Evolutionary conservation across 2,329 filamentous ascomycete genomes (phyloP).

Genomic region (Leptodontidium sp.): DNA sequence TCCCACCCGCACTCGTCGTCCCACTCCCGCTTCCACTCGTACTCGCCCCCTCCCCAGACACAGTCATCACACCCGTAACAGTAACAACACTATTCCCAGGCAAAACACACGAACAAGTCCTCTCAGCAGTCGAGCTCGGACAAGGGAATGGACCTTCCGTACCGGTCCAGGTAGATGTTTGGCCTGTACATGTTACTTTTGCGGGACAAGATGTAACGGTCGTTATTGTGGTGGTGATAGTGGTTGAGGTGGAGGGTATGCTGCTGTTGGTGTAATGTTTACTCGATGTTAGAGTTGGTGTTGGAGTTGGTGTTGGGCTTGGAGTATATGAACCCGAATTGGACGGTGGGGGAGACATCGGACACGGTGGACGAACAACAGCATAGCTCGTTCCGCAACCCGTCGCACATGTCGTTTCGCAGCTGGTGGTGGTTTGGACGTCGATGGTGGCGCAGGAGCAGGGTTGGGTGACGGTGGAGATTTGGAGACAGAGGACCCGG

Average conservation of each 20-base stretch:
- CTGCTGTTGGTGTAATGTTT: neutral
- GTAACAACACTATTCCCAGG: slow-evolving; percentile 11
- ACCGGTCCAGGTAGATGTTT: slow-evolving; percentile 24
- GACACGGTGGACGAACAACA: slow-evolving; percentile 3
- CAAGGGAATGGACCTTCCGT: slow-evolving; percentile 20
- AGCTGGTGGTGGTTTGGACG: slow-evolving; percentile 5
- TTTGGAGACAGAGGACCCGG: neutral
- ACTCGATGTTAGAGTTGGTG: neutral
- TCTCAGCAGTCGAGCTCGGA: neutral
- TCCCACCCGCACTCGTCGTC: slow-evolving; percentile 11
- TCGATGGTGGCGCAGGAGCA: slow-evolving; percentile 2
- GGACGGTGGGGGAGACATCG: neutral
- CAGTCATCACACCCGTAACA: slow-evolving; percentile 17
- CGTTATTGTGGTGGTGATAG: slow-evolving; percentile 13
- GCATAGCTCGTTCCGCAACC: slow-evolving; percentile 10
- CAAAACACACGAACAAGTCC: slow-evolving; percentile 19
- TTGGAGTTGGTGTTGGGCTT: too few species aligned
- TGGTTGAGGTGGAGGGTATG: slow-evolving; percentile 1
- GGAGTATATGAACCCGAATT: too few species aligned
- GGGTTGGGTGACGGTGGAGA: slow-evolving; percentile 4
- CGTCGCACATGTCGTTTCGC: neutral
- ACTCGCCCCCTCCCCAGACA: neutral
- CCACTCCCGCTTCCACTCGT: neutral
- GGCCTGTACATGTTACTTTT: slow-evolving; percentile 19
- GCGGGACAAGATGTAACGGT: slow-evolving; percentile 22